phyloP scores from a whole-genome alignment of 306 rosid species.

The Fragaria iinumae region DNA sequence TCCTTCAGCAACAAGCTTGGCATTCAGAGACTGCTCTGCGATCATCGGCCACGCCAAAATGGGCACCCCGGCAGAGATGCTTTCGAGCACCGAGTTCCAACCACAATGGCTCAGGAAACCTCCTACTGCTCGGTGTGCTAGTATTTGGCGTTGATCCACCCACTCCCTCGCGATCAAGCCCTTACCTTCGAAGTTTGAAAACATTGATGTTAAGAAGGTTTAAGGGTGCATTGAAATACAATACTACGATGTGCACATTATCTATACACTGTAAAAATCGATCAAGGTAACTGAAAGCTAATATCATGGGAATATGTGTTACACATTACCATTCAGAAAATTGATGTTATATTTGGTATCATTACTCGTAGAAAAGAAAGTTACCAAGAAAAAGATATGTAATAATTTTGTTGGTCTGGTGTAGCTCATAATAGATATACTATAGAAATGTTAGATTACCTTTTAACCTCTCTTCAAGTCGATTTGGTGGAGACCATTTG shows the following conservation, averaged over 20 bases:
- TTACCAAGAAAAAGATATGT: too few species aligned
- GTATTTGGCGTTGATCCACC: slow-evolving; percentile 29
- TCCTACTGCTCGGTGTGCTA: slow-evolving; percentile 24
- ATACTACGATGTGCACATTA: not conserved
- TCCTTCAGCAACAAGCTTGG: slow-evolving; percentile 31
- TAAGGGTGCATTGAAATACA: not conserved
- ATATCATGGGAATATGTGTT: too few species aligned
- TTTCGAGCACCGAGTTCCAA: slow-evolving; percentile 39
- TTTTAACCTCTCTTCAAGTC: not conserved
- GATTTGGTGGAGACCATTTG: slow-evolving; percentile 27
- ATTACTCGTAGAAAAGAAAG: too few species aligned
- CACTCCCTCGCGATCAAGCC: slow-evolving; percentile 24
- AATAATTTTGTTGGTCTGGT: not conserved
- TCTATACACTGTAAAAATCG: too few species aligned
- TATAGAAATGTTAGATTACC: not conserved
- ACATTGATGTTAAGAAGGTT: not conserved
- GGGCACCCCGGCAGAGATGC: slow-evolving; percentile 32
- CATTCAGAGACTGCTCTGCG: slow-evolving; percentile 30
- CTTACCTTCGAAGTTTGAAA: not conserved
- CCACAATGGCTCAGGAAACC: slow-evolving; percentile 45
- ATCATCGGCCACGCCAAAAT: slow-evolving; percentile 38
- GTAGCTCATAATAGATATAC: not conserved
- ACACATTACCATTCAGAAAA: too few species aligned
- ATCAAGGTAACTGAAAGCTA: too few species aligned
- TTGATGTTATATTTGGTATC: too few species aligned